These are phyloP conservation scores for Pigoraptor vietnamica DNA, from an alignment of 78 protist species.

Conservation along the genomic window DNA sequence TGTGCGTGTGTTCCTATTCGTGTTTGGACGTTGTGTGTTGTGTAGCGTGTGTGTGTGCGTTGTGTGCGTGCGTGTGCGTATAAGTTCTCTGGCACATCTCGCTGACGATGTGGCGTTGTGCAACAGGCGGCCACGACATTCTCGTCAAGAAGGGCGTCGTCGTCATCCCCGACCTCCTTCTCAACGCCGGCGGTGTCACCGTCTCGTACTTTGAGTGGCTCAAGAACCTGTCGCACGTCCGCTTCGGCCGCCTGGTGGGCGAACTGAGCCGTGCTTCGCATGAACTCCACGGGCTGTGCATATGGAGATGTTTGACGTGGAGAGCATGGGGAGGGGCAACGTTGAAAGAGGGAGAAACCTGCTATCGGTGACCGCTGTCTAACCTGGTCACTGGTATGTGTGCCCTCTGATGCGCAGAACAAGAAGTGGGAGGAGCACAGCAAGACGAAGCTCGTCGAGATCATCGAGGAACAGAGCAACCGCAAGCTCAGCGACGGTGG, in stretches of 20 bases:
- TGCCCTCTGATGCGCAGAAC: slow-evolving; percentile 49
- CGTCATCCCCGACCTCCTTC: slow-evolving; percentile 74
- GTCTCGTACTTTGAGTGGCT: slow-evolving; percentile 88
- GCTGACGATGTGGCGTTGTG: no score
- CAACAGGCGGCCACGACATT: slow-evolving; percentile 23
- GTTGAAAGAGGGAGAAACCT: not conserved
- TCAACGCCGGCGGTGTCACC: slow-evolving; percentile 89
- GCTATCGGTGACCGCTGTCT: no score
- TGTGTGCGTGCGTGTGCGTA: no score
- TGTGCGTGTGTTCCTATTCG: not conserved
- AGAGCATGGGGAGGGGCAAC: no score
- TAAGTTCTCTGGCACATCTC: not conserved
- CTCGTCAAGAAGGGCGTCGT: slow-evolving; percentile 49
- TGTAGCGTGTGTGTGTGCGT: no score
- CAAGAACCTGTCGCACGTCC: slow-evolving; percentile 75
- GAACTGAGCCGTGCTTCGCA: not conserved
- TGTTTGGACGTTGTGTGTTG: no score
- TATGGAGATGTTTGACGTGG: no score
- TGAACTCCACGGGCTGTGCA: not conserved
- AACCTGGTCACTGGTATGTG: no score
- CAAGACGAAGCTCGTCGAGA: slow-evolving; percentile 54
- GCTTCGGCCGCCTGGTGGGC: slow-evolving; percentile 47
- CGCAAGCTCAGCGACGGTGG: slow-evolving; percentile 38
- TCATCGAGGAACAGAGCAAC: slow-evolving; percentile 52
- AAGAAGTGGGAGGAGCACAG: slow-evolving; percentile 73